A percentile compares a stretch with the other conserved stretches of the same genome.
Evolutionary conservation across 1,284 basidiomycete species (phyloP).

Genomic region (Tilletia indica): DNA sequence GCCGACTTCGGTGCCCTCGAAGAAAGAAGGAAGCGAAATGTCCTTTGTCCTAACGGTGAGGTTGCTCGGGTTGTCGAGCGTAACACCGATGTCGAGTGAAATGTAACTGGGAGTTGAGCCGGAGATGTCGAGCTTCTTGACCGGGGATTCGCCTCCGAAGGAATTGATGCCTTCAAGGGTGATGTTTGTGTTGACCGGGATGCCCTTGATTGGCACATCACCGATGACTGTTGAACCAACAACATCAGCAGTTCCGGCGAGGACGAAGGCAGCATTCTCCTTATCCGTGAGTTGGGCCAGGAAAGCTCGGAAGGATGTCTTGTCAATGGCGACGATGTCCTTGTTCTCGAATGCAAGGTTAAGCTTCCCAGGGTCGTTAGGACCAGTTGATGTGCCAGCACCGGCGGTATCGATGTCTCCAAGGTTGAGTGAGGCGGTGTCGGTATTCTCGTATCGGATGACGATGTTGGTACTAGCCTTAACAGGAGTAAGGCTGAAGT

Average conservation of each 20-base stretch:
- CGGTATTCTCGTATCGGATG: conserved; percentile 60
- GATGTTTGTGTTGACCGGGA: conserved; percentile 67
- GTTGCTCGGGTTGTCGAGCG: conserved; percentile 54
- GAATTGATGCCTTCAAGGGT: conserved; percentile 61
- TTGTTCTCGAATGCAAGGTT: conserved; percentile 61
- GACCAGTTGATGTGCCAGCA: conserved; percentile 70
- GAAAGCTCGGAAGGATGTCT: conserved; percentile 64
- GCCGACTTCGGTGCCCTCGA: conserved; percentile 60
- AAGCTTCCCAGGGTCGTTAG: conserved; percentile 62
- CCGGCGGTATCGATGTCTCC: conserved; percentile 56
- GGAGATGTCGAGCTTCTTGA: conserved; percentile 56
- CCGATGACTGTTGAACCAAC: conserved; percentile 68
- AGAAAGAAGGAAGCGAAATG: conserved; percentile 66
- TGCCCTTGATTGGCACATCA: conserved; percentile 67
- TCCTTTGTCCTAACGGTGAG: conserved; percentile 67
- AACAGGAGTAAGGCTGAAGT: conserved; percentile 70
- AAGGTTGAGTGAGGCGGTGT: conserved; percentile 66
- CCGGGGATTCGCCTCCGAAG: conserved; percentile 63
- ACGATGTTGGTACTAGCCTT: conserved; percentile 64
- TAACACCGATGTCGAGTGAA: conserved; percentile 29
- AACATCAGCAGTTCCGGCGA: conserved; percentile 67
- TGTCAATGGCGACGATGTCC: conserved; percentile 64
- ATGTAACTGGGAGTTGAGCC: conserved; percentile 37
- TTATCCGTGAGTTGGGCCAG: conserved; percentile 66
- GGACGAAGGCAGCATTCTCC: conserved; percentile 59